Percentiles rank a stretch among this genome's conserved stretches.
Conservation (phyloP, 106 monocot genomes). For the Dactylorhiza incarnata region DNA sequence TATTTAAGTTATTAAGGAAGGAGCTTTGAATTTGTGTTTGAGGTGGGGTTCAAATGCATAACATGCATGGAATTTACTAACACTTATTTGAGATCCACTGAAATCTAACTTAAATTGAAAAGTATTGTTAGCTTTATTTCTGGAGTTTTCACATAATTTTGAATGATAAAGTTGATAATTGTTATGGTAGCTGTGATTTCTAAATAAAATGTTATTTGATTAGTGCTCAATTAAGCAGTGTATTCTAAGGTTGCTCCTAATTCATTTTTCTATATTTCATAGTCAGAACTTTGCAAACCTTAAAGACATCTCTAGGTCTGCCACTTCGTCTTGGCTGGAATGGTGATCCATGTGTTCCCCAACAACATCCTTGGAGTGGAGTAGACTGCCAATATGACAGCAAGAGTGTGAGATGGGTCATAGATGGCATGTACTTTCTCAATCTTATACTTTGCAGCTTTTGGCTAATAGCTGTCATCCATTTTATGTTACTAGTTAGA, state of each 20-base stretch:
- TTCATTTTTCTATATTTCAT: constrained; percentile 8
- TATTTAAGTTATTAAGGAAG: neutral
- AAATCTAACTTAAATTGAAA: neutral
- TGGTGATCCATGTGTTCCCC: constrained; percentile 98
- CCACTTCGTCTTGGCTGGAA: constrained; percentile 98
- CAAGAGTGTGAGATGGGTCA: constrained; percentile 49
- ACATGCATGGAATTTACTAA: neutral
- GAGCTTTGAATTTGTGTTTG: neutral
- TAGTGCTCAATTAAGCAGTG: neutral
- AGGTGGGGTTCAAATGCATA: no score
- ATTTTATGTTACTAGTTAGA: neutral
- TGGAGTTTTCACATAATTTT: neutral
- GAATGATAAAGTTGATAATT: neutral
- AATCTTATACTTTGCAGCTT: constrained; percentile 28
- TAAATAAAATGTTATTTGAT: neutral
- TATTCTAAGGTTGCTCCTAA: constrained; percentile 7
- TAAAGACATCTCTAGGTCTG: constrained; percentile 70
- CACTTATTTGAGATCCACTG: neutral
- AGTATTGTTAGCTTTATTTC: neutral
- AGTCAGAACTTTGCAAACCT: constrained; percentile 64
- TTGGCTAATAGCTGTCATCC: neutral
- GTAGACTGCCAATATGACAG: constrained; percentile 85
- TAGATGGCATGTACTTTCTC: constrained; percentile 86
- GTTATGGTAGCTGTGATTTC: neutral
- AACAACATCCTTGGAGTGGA: constrained; percentile 98